Evolutionary conservation across 192 early-diverging fungal genomes (phyloP).

Genomic region (Coemansia sp.): DNA sequence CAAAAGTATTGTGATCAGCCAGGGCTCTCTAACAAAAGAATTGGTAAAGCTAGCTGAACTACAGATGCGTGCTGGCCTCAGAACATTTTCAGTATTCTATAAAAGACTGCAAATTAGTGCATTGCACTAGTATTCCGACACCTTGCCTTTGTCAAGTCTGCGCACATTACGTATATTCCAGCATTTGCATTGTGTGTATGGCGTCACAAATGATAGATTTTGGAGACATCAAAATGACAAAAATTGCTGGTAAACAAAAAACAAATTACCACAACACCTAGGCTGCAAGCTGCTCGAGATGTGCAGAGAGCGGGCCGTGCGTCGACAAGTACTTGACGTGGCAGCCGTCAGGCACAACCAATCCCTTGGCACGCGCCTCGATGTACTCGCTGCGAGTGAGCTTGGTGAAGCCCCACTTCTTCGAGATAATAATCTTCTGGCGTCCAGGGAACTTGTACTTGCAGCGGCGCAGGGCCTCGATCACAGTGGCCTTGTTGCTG

Average conservation of each 20-base stretch:
- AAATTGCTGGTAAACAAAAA: not conserved
- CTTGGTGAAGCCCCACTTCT: constrained; percentile 99
- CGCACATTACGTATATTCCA: too few species aligned
- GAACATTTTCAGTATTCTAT: too few species aligned
- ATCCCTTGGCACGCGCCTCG: constrained; percentile 68
- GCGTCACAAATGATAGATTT: not conserved
- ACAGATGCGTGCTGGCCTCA: too few species aligned
- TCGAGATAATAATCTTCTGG: constrained; percentile 98
- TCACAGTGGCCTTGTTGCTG: constrained; percentile 86
- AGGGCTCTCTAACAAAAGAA: too few species aligned
- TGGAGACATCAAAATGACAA: not conserved
- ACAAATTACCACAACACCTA: constrained; percentile 7
- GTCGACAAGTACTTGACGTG: constrained; percentile 86
- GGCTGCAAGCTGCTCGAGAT: constrained; percentile 45
- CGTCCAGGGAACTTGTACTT: constrained; percentile 99
- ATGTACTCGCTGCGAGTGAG: constrained; percentile 88
- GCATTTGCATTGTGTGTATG: not conserved
- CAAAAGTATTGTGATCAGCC: too few species aligned
- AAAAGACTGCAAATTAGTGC: too few species aligned
- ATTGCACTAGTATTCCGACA: too few species aligned
- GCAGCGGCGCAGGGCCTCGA: constrained; percentile 88
- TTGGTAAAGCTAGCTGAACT: too few species aligned
- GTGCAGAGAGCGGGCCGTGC: constrained; percentile 69
- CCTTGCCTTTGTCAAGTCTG: too few species aligned
- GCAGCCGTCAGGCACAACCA: constrained; percentile 96